These are phyloP conservation scores for Piromyces finnis DNA, from an alignment of 192 early-diverging fungal species.

Conservation along the genomic window DNA sequence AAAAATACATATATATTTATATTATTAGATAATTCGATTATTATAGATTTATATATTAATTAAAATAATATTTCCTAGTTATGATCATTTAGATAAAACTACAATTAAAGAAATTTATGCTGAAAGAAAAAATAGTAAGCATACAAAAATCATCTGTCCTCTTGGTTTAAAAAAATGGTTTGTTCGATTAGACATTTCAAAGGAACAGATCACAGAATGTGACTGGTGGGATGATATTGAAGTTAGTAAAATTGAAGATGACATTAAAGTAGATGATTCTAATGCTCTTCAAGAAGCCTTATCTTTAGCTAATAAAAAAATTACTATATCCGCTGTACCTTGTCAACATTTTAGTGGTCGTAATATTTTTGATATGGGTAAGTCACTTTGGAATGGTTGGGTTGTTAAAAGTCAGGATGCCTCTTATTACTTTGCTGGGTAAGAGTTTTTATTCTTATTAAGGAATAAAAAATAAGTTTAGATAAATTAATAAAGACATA, in stretches of 20 bases:
- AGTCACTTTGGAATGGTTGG: conserved; percentile 70
- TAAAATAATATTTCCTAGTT: no score
- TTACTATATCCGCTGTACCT: background rate
- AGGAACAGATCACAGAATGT: conserved; percentile 25
- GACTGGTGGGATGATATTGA: conserved; percentile 63
- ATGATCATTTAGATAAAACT: conserved; percentile 62
- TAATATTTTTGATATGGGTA: conserved; percentile 37
- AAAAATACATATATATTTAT: no score
- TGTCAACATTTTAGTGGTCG: conserved; percentile 43
- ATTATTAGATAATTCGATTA: no score
- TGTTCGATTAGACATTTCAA: conserved; percentile 16
- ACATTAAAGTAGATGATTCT: conserved; percentile 5
- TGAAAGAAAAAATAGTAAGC: conserved; percentile 4
- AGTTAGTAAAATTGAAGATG: conserved; percentile 1
- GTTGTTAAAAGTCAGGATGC: background rate
- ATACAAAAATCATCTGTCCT: conserved; percentile 53
- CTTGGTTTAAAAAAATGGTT: conserved; percentile 61
- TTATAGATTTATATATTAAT: no score
- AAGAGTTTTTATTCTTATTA: no score
- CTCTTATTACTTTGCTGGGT: background rate
- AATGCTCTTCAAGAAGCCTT: background rate
- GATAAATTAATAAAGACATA: no score
- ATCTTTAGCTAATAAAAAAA: background rate
- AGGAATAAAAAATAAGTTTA: no score
- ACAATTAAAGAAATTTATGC: conserved; percentile 33